phyloP scores from a whole-genome alignment of 2,329 filamentous ascomycete genomes.

The Arthroderma sp. region DNA sequence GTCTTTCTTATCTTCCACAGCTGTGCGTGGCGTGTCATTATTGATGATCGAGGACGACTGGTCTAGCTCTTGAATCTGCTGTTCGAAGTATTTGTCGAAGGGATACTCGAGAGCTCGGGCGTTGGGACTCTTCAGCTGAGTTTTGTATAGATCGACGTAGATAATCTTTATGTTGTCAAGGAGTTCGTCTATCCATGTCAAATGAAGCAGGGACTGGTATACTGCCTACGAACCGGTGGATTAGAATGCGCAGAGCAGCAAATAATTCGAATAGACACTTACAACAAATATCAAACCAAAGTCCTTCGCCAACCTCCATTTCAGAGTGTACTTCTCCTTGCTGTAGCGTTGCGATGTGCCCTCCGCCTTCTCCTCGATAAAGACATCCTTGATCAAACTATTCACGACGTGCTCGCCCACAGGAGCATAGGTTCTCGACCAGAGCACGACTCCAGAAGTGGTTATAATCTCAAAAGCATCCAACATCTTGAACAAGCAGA shows the following conservation, averaged over 20 bases:
- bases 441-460: slow-evolving; percentile 89
- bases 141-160: slow-evolving; percentile 79
- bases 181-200: slow-evolving; percentile 94
- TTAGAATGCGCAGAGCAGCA: not conserved
- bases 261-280: slow-evolving; percentile 26
- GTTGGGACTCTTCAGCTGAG: slow-evolving; percentile 69
- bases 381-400: slow-evolving; percentile 87
- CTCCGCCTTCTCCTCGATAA: slow-evolving; percentile 83
- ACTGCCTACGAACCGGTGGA: slow-evolving; percentile 52
- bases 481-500: slow-evolving; percentile 47
- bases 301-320: slow-evolving; percentile 88
- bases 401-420: slow-evolving; percentile 79
- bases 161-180: slow-evolving; percentile 89
- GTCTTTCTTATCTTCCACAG: slow-evolving; percentile 31
- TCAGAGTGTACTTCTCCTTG: slow-evolving; percentile 85
- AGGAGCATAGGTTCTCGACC: slow-evolving; percentile 75
- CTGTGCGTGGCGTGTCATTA: slow-evolving; percentile 33
- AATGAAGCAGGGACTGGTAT: slow-evolving; percentile 85
- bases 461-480: slow-evolving; percentile 95
- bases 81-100: slow-evolving; percentile 90
- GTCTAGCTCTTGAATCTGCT: slow-evolving; percentile 68
- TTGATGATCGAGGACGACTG: slow-evolving; percentile 19
- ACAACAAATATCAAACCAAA: slow-evolving; percentile 92
- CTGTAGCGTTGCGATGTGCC: slow-evolving; percentile 59
- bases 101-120: slow-evolving; percentile 67